These are phyloP conservation scores for Oryza nivara DNA, from an alignment of 176 grass and related monocot genomes.

Conservation along the genomic window DNA sequence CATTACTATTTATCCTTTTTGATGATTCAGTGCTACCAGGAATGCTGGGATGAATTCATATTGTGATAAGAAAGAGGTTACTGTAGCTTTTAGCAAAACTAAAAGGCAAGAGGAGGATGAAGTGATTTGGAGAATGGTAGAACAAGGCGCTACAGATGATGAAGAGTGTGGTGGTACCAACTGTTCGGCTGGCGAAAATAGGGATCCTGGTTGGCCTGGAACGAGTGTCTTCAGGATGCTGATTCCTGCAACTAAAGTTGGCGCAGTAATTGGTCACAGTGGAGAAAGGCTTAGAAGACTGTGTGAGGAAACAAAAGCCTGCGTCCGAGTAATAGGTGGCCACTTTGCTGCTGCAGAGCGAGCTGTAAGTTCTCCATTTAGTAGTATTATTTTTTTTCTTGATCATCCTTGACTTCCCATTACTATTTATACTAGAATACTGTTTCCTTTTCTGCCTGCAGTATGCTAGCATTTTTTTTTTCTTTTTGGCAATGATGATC, in stretches of 20 bases:
- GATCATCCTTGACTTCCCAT: neutral
- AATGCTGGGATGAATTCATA: conserved; percentile 34
- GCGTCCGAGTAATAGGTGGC: conserved; percentile 44
- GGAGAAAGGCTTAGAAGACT: conserved; percentile 53
- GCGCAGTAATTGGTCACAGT: conserved; percentile 41
- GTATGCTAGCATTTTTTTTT: conserved; percentile 1
- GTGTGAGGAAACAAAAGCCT: conserved; percentile 50
- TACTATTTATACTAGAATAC: neutral
- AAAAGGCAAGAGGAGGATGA: neutral
- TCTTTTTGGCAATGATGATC: neutral
- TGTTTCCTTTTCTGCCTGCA: neutral
- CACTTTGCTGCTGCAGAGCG: conserved; percentile 42
- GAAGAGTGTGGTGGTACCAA: conserved; percentile 26
- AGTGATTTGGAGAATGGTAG: neutral
- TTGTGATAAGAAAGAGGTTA: conserved; percentile 2
- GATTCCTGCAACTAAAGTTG: conserved; percentile 39
- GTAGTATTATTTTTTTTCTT: conserved; percentile 27
- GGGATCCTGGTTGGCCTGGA: conserved; percentile 58
- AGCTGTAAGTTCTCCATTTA: conserved; percentile 46
- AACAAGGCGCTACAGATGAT: neutral
- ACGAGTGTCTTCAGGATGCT: conserved; percentile 55
- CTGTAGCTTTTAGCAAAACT: conserved; percentile 21
- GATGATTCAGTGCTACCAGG: conserved; percentile 37
- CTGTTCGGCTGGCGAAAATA: conserved; percentile 31
- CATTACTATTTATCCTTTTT: conserved; percentile 4